Percentiles rank a stretch among this genome's conserved stretches.
These are phyloP conservation scores for Phytopythium chamaehyphon DNA, from an alignment of 352 stramenopile species.

Conservation along the genomic window DNA sequence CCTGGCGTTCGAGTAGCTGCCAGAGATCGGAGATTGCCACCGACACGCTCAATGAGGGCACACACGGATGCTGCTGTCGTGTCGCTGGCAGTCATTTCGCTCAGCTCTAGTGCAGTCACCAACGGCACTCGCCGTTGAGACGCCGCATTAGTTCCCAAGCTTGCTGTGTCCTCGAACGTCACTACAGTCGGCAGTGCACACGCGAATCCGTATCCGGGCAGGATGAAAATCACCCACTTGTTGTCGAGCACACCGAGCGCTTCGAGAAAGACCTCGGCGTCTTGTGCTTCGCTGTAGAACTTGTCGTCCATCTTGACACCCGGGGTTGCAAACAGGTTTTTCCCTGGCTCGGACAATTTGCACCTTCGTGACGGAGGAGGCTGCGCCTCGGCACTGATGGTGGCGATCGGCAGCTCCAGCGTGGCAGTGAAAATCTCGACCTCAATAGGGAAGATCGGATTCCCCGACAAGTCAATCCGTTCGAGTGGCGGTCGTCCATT, in stretches of 20 bases:
- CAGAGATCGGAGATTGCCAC: neutral
- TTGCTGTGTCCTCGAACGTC: neutral
- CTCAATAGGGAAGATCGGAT: conserved; percentile 1
- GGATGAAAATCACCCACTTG: conserved; percentile 1
- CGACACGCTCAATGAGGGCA: conserved; percentile 1
- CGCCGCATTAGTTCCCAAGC: too few species aligned
- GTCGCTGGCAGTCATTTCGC: neutral
- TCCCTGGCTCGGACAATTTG: neutral
- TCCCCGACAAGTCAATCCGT: conserved; percentile 6
- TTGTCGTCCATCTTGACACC: neutral
- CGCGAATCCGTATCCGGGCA: conserved; percentile 5
- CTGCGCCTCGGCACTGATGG: neutral
- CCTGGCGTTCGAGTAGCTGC: neutral
- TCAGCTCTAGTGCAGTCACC: neutral
- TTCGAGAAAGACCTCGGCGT: neutral
- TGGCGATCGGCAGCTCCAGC: neutral
- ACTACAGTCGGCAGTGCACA: neutral
- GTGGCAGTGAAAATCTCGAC: neutral
- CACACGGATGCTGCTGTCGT: neutral
- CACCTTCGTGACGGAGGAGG: neutral
- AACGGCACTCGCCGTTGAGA: neutral
- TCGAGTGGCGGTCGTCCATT: neutral
- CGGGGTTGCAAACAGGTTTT: neutral
- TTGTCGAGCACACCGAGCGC: neutral
- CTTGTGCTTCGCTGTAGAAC: neutral